These are phyloP conservation scores for Penicillium pulvis DNA, from an alignment of 495 filamentous ascomycete genomes.

Conservation along the genomic window DNA sequence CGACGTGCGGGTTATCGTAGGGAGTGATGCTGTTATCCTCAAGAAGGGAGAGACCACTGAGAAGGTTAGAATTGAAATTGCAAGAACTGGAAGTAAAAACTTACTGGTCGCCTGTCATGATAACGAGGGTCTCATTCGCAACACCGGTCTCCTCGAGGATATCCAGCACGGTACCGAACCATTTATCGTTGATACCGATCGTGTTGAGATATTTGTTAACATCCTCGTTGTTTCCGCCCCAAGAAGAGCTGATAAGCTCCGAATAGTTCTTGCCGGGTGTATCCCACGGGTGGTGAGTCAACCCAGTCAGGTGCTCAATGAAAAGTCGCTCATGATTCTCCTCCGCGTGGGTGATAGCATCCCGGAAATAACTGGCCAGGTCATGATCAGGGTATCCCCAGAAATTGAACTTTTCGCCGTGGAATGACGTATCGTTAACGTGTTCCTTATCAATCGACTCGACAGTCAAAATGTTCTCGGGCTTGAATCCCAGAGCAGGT, in stretches of 20 bases:
- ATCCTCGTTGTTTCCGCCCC: constrained; percentile 30
- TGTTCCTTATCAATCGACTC: constrained; percentile 34
- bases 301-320: constrained; percentile 43
- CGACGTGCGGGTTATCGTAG: constrained; percentile 53
- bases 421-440: constrained; percentile 22
- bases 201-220: constrained; percentile 46
- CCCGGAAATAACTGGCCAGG: constrained; percentile 37
- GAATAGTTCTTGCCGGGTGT: constrained; percentile 35
- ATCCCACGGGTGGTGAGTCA: constrained; percentile 46
- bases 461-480: constrained; percentile 27
- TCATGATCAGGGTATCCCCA: constrained; percentile 45
- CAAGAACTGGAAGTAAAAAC: not conserved
- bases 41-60: constrained; percentile 44
- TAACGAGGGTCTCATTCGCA: constrained; percentile 44
- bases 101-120: constrained; percentile 49
- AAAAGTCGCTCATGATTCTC: constrained; percentile 40
- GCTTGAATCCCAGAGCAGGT: constrained; percentile 36
- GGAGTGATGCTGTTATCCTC: constrained; percentile 47
- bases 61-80: constrained; percentile 12
- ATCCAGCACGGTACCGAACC: constrained; percentile 38
- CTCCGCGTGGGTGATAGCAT: constrained; percentile 39
- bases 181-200: constrained; percentile 42
- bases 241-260: constrained; percentile 31
- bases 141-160: constrained; percentile 45
- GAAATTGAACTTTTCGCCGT: constrained; percentile 39